Base-by-base conservation (phyloP, 2,329 filamentous ascomycete genomes). In the Graphilbum fragrans region DNA sequence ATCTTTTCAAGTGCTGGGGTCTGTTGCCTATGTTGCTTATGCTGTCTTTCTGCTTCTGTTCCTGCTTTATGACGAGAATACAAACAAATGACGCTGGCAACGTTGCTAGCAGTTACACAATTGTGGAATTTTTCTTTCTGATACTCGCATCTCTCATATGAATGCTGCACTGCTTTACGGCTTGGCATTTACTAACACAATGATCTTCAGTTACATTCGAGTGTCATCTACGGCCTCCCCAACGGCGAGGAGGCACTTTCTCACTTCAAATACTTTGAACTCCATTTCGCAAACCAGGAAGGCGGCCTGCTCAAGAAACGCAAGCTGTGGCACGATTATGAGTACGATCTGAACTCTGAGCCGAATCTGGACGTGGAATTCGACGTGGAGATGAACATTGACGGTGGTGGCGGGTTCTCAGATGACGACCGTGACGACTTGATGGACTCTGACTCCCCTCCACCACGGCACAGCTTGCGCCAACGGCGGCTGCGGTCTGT, bases 161-260 rank as follows among this genome's bases (percentile, higher is more conserved):
- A 27, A 27, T 27, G 25, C 25, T 27, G 25, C n/a, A n/a, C n/a
- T n/a, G n/a, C n/a, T n/a, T n/a, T n/a, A n/a, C n/a, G n/a, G n/a
- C n/a, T n/a, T n/a, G n/a, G n/a, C n/a, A n/a, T n/a, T n/a, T n/a
- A n/a, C n/a, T n/a, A n/a, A n/a, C n/a, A n/a, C n/a, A n/a, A 27
- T 12, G 25, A 7, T 12, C 14, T 35, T n/a, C n/a, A 47, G 45
- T n/a, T 42, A 16, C 22, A 41, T 12, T 35, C 42, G 14, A 14
- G n/a, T n/a, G n/a, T 25, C 3, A 22, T 49, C 5, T 25, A 25
- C 17, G 23, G 17, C 4, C 38, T 49, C 5, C 42, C 48, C 9
- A 52, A 52, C 50, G 50, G 50, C 39, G 32, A 37, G 12, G 39
- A 39, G 14, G 47, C 45, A 2, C 37, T 50, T 1, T 22, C 37